Conservation (phyloP, 2,329 filamentous ascomycete species). For the Verticillium nonalfalfae region DNA sequence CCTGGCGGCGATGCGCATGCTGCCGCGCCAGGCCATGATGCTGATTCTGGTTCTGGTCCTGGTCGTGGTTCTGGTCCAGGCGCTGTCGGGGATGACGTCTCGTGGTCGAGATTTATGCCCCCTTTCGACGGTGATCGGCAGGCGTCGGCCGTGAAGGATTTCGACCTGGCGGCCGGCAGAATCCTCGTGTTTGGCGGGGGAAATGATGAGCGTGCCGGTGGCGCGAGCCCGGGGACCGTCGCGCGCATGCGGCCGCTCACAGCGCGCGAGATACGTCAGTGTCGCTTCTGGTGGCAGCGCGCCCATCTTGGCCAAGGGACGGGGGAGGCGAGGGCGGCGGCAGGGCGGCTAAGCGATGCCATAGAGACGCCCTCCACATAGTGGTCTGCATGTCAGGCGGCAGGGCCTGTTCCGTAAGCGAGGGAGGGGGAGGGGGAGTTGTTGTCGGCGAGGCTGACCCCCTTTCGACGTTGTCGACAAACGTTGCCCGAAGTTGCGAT, state of each 20-base stretch:
- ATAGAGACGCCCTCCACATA: too few relatives aligned
- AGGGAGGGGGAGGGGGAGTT: too few relatives aligned
- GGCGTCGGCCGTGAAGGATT: not conserved
- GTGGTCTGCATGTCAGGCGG: too few relatives aligned
- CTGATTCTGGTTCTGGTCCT: not conserved
- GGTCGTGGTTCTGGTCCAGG: not conserved
- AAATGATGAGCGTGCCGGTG: conserved; percentile 42
- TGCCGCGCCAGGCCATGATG: not conserved
- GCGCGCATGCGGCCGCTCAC: conserved; percentile 35
- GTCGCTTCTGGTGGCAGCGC: conserved; percentile 55
- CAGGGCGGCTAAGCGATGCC: not conserved
- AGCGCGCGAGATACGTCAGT: conserved; percentile 38
- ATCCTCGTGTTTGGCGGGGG: conserved; percentile 53
- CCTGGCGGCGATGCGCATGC: conserved; percentile 22
- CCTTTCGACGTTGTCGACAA: too few relatives aligned
- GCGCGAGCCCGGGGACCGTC: conserved; percentile 32
- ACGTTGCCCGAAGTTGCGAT: too few relatives aligned
- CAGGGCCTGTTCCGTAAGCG: too few relatives aligned
- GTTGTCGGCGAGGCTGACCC: too few relatives aligned
- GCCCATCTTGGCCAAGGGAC: conserved; percentile 39
- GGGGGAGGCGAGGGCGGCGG: conserved; percentile 13
- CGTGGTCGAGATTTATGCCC: conserved; percentile 37
- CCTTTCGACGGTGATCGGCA: conserved; percentile 22
- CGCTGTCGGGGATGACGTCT: conserved; percentile 8
- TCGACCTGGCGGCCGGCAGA: conserved; percentile 17